Evolutionary conservation across 768 basidiomycete genomes (phyloP), one percentile per base, ranked within the genome.

Genomic region (Sutorius australiensis): DNA sequence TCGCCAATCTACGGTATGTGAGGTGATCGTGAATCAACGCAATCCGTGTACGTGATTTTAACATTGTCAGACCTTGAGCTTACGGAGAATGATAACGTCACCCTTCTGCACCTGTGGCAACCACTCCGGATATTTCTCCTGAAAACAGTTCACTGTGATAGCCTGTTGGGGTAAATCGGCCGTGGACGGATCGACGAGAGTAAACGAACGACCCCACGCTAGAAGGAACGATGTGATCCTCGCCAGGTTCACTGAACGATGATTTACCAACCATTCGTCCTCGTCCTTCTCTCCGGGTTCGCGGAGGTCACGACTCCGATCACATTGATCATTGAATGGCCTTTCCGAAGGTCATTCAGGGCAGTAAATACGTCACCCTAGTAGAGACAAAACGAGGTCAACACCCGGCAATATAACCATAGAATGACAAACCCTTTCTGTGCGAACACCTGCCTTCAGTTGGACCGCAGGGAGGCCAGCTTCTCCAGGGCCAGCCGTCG

Each of bases 181-280:
- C n/a, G 66, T 66, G 27, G 80, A 80, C 3, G 80, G 77, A 58
- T 87, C 86, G 8, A 78, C 73, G 14, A 87, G 62, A 10, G 65
- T 65, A 16, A 87, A 51, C 32, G 67, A 75, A 39, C 73, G 64
- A 57, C 50, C 60, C 73, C 70, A 78, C 33, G 84, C 85, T 87
- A 51, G 14, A 51, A 48, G 16, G 41, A 32, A 47, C n/a, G 3
- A 27, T 33, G 21, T 39, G 9, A 38, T 32, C 42, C 30, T 37
- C 24, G 28, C 33, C 12, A 37, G 46, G 37, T 17, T 30, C 40
- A 36, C 17, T 38, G 14, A 13, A 21, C 10, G 14, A 24, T 16
- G 21, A 36, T 51, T 50, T 24, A 54, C 72, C 28, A 33, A 73
- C 72, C 69, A 42, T 64, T 62, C 33, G 55, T 63, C 2, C 40